These are phyloP conservation scores for Fragilaria radians DNA, from an alignment of 108 stramenopile species.

Conservation along the genomic window DNA sequence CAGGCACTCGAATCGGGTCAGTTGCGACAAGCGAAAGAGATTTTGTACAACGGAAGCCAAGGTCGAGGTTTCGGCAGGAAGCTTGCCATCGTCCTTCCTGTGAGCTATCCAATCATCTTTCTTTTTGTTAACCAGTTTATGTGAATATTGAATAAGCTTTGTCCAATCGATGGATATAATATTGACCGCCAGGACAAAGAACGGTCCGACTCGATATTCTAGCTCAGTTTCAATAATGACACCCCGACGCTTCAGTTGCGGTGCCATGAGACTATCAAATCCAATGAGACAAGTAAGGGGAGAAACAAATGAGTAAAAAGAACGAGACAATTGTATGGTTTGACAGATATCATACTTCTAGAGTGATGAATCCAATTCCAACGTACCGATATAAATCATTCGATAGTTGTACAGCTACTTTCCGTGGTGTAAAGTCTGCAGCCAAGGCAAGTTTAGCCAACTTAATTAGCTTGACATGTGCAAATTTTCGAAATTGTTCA, in stretches of 20 bases:
- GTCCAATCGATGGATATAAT: constrained; percentile 59
- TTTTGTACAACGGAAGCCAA: constrained; percentile 4
- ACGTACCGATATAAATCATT: constrained; percentile 71
- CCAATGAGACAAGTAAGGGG: constrained; percentile 3
- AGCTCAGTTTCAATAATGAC: constrained; percentile 73
- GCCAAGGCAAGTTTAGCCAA: constrained; percentile 67
- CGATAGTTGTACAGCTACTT: constrained; percentile 69
- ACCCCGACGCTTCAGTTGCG: constrained; percentile 52
- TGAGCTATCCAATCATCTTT: constrained; percentile 27
- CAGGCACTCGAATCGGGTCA: constrained; percentile 45
- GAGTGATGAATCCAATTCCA: no score
- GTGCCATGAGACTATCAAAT: constrained; percentile 58
- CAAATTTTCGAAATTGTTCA: constrained; percentile 51
- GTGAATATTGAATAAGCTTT: constrained; percentile 40
- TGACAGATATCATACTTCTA: neutral
- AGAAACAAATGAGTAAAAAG: neutral
- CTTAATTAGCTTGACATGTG: constrained; percentile 62
- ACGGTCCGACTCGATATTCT: constrained; percentile 72
- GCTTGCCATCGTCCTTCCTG: constrained; percentile 4
- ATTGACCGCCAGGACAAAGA: constrained; percentile 76
- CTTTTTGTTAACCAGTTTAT: constrained; percentile 30
- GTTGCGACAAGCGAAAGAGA: constrained; percentile 2
- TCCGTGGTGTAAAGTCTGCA: constrained; percentile 56
- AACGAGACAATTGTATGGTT: neutral
- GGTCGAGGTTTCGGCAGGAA: neutral